phyloP scores from a whole-genome alignment of 75 land plant species.

The Pinus taeda region DNA sequence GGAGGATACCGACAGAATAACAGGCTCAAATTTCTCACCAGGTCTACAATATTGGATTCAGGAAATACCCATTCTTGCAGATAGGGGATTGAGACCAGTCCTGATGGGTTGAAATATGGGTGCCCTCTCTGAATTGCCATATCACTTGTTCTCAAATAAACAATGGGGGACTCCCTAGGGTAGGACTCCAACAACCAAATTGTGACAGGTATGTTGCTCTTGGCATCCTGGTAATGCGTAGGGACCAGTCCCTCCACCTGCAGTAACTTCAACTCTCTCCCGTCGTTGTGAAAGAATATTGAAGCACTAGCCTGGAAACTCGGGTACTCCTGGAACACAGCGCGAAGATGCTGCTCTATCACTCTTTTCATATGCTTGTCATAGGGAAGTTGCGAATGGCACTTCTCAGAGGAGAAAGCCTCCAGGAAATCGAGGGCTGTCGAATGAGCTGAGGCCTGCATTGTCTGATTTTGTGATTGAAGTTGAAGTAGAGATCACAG shows the following conservation, averaged over 20 bases:
- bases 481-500: too few species aligned
- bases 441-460: too few species aligned
- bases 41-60: slow-evolving; percentile 78
- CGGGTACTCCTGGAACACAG: slow-evolving; percentile 63
- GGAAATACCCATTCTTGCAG: slow-evolving; percentile 84
- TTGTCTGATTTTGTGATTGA: too few species aligned
- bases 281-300: slow-evolving; percentile 81
- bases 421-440: too few species aligned
- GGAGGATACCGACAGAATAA: slow-evolving; percentile 84
- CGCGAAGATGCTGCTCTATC: slow-evolving; percentile 82
- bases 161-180: slow-evolving; percentile 76
- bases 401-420: neutral
- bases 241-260: slow-evolving; percentile 93
- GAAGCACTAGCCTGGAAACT: slow-evolving; percentile 68
- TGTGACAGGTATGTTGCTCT: slow-evolving; percentile 80
- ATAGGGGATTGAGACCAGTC: slow-evolving; percentile 73
- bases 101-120: slow-evolving; percentile 75
- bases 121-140: slow-evolving; percentile 87
- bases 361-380: slow-evolving; percentile 78
- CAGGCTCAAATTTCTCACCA: slow-evolving; percentile 51
- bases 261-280: slow-evolving; percentile 69
- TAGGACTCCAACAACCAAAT: slow-evolving; percentile 94
- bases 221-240: slow-evolving; percentile 57
- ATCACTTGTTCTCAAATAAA: slow-evolving; percentile 77
- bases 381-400: slow-evolving; percentile 41